phyloP scores from a whole-genome alignment of 176 grass and related monocot genomes.

The Paspalum notatum region DNA sequence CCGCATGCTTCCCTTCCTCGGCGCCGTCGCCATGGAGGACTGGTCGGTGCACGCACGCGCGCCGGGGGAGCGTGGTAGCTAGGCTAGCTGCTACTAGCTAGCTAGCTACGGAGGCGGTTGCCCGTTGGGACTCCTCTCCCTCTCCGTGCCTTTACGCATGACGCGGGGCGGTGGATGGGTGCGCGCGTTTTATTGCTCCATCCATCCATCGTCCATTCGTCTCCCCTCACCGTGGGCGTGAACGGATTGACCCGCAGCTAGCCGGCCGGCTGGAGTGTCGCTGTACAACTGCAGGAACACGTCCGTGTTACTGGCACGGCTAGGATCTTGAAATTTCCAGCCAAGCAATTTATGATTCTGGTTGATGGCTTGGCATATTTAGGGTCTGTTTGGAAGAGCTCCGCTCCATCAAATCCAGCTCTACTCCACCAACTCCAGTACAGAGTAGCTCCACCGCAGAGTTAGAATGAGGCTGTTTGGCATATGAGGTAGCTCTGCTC shows the following conservation, averaged over 20 bases:
- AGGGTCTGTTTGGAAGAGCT: too few relatives aligned
- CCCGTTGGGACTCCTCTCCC: not conserved
- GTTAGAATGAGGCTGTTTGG: too few relatives aligned
- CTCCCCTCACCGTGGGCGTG: not conserved
- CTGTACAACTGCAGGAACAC: not conserved
- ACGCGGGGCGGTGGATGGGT: not conserved
- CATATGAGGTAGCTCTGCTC: too few relatives aligned
- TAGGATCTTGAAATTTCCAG: not conserved
- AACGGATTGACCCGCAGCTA: not conserved
- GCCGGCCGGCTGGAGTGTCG: not conserved
- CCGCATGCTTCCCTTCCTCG: not conserved
- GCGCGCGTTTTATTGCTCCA: conserved; percentile 39
- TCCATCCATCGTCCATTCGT: too few relatives aligned
- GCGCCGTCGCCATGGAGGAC: not conserved
- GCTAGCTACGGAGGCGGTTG: not conserved
- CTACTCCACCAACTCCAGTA: too few relatives aligned
- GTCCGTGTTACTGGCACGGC: not conserved
- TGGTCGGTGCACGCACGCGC: not conserved
- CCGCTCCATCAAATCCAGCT: too few relatives aligned
- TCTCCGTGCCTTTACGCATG: not conserved
- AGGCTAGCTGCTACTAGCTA: not conserved
- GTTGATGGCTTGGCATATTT: not conserved
- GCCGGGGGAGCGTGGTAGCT: not conserved
- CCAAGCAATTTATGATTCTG: not conserved
- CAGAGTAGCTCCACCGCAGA: too few relatives aligned